Conservation (phyloP, 257 asterid genomes). For the Linaria vulgaris region DNA sequence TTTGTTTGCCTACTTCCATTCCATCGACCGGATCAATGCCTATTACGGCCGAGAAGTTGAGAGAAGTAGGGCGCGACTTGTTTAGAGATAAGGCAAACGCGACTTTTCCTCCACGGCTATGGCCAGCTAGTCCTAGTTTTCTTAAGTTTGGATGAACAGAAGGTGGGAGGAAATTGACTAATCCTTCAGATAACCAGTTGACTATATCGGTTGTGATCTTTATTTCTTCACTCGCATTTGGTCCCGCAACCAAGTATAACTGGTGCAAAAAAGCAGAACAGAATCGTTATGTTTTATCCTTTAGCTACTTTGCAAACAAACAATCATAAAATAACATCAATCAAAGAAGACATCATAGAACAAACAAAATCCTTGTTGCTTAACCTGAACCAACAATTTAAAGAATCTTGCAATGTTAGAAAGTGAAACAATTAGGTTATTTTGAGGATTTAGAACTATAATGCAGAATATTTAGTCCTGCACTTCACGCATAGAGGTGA, state of each 20-base stretch:
- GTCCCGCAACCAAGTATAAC: constrained; percentile 66
- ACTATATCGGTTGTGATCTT: constrained; percentile 53
- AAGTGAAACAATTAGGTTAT: too few relatives aligned
- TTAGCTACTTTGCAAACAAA: too few relatives aligned
- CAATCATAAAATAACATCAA: not conserved
- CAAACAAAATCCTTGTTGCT: not conserved
- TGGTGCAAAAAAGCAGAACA: constrained; percentile 28
- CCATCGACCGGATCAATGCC: constrained; percentile 94
- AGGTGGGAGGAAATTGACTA: constrained; percentile 53
- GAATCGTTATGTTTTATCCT: not conserved
- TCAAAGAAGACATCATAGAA: not conserved
- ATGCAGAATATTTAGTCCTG: too few relatives aligned
- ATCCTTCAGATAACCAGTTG: constrained; percentile 60
- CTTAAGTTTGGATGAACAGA: constrained; percentile 51
- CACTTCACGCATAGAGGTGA: too few relatives aligned
- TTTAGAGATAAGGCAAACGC: constrained; percentile 61
- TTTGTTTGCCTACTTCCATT: constrained; percentile 60
- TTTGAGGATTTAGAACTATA: too few relatives aligned
- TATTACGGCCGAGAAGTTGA: constrained; percentile 67
- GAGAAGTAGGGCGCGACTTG: constrained; percentile 26
- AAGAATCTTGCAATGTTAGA: not conserved
- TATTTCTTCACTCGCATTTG: constrained; percentile 66
- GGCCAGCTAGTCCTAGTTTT: constrained; percentile 71
- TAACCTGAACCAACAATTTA: not conserved
- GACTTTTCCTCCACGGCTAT: constrained; percentile 89